Conservation (phyloP, 148 eudicot genomes). For the Bassia scoparia region DNA sequence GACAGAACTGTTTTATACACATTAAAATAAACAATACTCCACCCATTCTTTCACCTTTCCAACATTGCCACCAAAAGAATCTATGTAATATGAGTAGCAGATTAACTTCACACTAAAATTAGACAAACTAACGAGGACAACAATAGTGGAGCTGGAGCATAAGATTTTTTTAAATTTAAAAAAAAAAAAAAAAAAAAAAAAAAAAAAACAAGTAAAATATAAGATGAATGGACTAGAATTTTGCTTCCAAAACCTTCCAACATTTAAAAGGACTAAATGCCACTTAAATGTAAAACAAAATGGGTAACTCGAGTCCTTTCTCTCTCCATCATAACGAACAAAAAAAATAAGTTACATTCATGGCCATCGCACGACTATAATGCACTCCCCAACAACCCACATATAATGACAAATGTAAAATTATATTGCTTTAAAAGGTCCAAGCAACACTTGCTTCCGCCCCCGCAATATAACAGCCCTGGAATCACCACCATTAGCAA, state of each 20-base stretch:
- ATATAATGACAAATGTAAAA: not conserved
- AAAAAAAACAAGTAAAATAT: not conserved
- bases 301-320: not conserved
- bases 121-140: too few species aligned
- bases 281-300: not conserved
- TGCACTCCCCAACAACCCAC: too few species aligned
- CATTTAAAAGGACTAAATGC: not conserved
- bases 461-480: conserved; percentile 95
- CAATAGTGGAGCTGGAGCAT: not conserved
- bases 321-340: not conserved
- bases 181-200: not conserved
- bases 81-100: too few species aligned
- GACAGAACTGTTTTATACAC: not conserved
- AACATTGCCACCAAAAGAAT: not conserved
- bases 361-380: too few species aligned
- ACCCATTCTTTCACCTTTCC: not conserved
- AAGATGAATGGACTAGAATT: not conserved
- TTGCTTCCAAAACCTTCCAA: not conserved
- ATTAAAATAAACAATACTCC: not conserved
- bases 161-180: too few species aligned
- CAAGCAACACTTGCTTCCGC: conserved; percentile 53
- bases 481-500: conserved; percentile 97
- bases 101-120: too few species aligned
- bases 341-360: not conserved
- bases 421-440: not conserved